phyloP scores from a whole-genome alignment of 108 stramenopile genomes.

The Aurantiochytrium sp. region DNA sequence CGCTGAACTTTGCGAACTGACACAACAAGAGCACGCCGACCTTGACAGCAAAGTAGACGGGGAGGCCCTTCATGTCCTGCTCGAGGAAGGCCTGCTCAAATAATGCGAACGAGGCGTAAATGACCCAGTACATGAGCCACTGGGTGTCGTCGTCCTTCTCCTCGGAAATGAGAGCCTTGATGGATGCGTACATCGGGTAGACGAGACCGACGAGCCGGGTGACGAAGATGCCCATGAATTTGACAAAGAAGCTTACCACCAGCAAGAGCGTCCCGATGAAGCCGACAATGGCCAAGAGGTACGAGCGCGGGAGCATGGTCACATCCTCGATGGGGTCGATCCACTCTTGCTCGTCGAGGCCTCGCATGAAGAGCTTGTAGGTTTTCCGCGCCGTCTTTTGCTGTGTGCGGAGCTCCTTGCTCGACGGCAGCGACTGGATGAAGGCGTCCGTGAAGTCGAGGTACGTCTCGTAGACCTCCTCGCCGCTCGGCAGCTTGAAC shows the following conservation, averaged over 20 bases:
- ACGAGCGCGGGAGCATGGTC: background rate
- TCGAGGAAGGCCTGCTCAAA: background rate
- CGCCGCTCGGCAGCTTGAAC: background rate
- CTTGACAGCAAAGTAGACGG: constrained; percentile 8
- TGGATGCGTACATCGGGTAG: constrained; percentile 9
- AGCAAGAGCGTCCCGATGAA: background rate
- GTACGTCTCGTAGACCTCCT: background rate
- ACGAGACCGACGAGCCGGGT: constrained; percentile 3
- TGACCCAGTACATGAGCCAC: constrained; percentile 34
- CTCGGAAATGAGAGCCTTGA: constrained; percentile 19
- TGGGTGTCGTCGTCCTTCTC: constrained; percentile 16
- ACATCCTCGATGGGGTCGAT: background rate
- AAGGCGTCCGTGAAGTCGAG: background rate
- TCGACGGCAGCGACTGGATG: background rate
- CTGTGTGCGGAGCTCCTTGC: background rate
- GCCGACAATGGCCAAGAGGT: background rate
- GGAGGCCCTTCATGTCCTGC: background rate
- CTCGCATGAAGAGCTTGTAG: background rate
- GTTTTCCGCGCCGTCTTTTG: background rate
- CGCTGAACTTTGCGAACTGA: background rate
- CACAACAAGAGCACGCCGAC: background rate
- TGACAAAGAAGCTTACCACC: background rate
- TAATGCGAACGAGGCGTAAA: constrained; percentile 10
- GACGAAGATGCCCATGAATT: constrained; percentile 15
- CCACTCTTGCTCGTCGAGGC: background rate